phyloP scores from a whole-genome alignment of 192 early-diverging fungal genomes.

The Umbelopsis ramanniana region DNA sequence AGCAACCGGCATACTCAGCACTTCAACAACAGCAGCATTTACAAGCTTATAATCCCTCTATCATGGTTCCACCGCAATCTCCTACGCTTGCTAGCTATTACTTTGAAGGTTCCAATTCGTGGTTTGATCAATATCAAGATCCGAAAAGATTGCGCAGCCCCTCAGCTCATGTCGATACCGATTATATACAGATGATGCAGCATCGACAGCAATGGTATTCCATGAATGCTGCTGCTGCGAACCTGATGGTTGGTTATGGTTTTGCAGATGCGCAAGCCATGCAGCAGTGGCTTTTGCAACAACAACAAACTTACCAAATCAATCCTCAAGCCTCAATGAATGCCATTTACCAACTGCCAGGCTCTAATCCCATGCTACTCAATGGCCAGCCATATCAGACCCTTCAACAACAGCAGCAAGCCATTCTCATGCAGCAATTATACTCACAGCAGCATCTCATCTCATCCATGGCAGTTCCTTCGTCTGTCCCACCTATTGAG shows the following conservation, averaged over 20 bases:
- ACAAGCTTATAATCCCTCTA: conserved; percentile 41
- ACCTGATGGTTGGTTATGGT: conserved; percentile 25
- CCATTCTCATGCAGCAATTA: conserved; percentile 5
- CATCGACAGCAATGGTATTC: conserved; percentile 21
- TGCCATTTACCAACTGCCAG: conserved; percentile 1
- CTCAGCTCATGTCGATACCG: conserved; percentile 29
- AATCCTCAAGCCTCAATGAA: conserved; percentile 1
- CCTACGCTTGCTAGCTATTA: conserved; percentile 56
- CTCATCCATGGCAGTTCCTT: conserved; percentile 9
- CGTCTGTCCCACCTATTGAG: background rate
- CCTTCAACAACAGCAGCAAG: conserved; percentile 19
- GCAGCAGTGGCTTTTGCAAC: conserved; percentile 30
- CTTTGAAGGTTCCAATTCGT: conserved; percentile 46
- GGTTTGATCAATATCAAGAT: conserved; percentile 44
- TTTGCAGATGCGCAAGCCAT: conserved; percentile 15
- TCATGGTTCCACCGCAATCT: conserved; percentile 61
- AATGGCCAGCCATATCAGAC: background rate
- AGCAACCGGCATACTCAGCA: conserved; percentile 22
- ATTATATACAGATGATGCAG: conserved; percentile 23
- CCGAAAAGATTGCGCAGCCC: conserved; percentile 30
- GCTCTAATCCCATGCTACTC: background rate
- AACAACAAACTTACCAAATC: conserved; percentile 39
- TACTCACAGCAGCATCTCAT: conserved; percentile 15
- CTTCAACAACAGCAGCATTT: conserved; percentile 33
- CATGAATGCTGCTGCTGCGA: conserved; percentile 7